Evolutionary conservation across 306 rosid genomes (phyloP).

Genomic region (Elaeagnus macrophylla): DNA sequence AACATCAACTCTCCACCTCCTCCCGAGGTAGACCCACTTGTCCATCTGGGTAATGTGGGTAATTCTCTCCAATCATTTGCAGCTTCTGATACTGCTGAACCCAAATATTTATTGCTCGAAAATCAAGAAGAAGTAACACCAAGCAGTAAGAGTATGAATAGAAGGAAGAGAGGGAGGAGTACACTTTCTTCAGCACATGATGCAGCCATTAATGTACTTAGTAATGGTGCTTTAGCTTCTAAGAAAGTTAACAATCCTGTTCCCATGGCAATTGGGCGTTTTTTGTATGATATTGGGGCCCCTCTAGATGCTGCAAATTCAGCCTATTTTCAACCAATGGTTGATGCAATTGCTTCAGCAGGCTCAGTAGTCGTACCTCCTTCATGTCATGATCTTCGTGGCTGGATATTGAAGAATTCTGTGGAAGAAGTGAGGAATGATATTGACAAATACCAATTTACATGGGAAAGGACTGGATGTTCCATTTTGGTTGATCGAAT

Average conservation of each 20-base stretch:
- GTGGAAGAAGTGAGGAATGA: slow-evolving; percentile 67
- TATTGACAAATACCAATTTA: slow-evolving; percentile 43
- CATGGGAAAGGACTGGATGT: slow-evolving; percentile 73
- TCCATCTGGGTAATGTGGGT: slow-evolving; percentile 38
- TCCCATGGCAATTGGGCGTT: slow-evolving; percentile 74
- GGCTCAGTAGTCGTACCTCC: slow-evolving; percentile 42
- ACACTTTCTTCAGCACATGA: slow-evolving; percentile 39
- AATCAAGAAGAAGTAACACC: slow-evolving; percentile 35
- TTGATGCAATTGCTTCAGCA: slow-evolving; percentile 64
- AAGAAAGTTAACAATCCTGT: slow-evolving; percentile 33
- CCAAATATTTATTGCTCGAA: slow-evolving; percentile 25
- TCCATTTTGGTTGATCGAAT: slow-evolving; percentile 75
- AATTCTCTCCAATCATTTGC: slow-evolving; percentile 31
- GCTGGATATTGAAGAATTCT: slow-evolving; percentile 73
- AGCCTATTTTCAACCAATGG: slow-evolving; percentile 64
- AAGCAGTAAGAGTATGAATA: slow-evolving; percentile 27
- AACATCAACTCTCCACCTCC: slow-evolving; percentile 33
- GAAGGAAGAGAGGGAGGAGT: slow-evolving; percentile 62
- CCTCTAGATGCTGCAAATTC: slow-evolving; percentile 74
- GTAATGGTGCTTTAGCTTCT: slow-evolving; percentile 25
- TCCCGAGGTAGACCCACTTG: slow-evolving; percentile 25
- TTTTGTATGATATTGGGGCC: slow-evolving; percentile 82
- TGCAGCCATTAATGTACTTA: slow-evolving; percentile 21
- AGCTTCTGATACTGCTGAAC: slow-evolving; percentile 30
- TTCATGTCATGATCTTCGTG: slow-evolving; percentile 58